phyloP scores from a whole-genome alignment of 768 basidiomycete species.

The Suillus subaureus region DNA sequence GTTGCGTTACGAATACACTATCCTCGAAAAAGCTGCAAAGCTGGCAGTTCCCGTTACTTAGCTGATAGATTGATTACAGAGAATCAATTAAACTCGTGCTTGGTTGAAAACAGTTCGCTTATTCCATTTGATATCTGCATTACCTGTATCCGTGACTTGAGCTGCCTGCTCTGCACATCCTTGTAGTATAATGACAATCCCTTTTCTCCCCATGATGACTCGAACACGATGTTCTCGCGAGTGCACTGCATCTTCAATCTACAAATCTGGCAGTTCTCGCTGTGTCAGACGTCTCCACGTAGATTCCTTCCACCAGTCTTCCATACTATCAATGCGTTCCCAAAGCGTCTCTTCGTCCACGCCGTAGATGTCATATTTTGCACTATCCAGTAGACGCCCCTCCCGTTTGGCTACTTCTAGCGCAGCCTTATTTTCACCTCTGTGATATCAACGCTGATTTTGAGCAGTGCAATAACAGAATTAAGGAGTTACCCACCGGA shows the following conservation, averaged over 20 bases:
- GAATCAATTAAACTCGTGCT: background rate
- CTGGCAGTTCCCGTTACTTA: constrained; percentile 77
- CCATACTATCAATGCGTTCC: constrained; percentile 79
- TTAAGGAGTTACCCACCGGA: constrained; percentile 51
- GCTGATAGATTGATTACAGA: background rate
- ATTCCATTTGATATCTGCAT: background rate
- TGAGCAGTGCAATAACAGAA: constrained; percentile 16
- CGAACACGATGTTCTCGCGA: background rate
- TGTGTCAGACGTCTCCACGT: constrained; percentile 85
- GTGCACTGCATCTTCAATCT: background rate
- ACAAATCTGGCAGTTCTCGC: constrained; percentile 80
- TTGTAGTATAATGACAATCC: background rate
- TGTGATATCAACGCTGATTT: constrained; percentile 27
- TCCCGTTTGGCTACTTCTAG: constrained; percentile 82
- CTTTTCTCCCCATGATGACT: background rate
- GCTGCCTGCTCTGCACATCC: background rate
- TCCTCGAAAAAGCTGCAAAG: constrained; percentile 37
- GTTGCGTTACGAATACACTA: background rate
- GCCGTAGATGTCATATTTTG: constrained; percentile 86
- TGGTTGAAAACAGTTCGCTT: background rate
- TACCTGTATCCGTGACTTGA: background rate
- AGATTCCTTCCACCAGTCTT: constrained; percentile 92
- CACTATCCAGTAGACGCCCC: constrained; percentile 59
- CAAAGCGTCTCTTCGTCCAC: constrained; percentile 85
- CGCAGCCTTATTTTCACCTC: constrained; percentile 83